Percentiles rank a stretch among this genome's conserved stretches.
Evolutionary conservation across 192 early-diverging fungal genomes (phyloP).

Genomic region (Gamsiella multidivaricata): DNA sequence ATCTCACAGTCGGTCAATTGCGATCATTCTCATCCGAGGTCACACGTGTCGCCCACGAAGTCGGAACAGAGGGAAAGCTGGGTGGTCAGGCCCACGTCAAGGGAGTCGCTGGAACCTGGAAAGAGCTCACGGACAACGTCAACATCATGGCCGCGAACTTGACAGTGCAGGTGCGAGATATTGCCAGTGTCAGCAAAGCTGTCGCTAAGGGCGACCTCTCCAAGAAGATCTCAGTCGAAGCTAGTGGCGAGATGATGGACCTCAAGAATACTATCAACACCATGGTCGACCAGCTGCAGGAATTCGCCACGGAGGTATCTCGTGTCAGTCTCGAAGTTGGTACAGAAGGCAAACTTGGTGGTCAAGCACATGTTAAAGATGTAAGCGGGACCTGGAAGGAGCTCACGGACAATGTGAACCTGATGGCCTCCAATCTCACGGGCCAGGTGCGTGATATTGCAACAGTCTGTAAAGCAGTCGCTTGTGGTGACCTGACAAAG

Average conservation of each 20-base stretch:
- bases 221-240: constrained; percentile 65
- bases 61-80: constrained; percentile 72
- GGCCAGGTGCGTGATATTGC: constrained; percentile 68
- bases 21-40: constrained; percentile 66
- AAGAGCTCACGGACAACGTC: constrained; percentile 69
- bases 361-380: constrained; percentile 63
- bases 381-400: constrained; percentile 67
- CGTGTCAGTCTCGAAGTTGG: constrained; percentile 65
- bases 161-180: constrained; percentile 71
- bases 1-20: constrained; percentile 66
- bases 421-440: constrained; percentile 69
- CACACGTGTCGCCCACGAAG: constrained; percentile 72
- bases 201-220: constrained; percentile 64
- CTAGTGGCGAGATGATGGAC: constrained; percentile 67
- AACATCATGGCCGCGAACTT: constrained; percentile 72
- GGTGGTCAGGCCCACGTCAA: constrained; percentile 71
- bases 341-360: constrained; percentile 65
- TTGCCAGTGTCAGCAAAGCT: constrained; percentile 68
- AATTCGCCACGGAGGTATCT: constrained; percentile 68
- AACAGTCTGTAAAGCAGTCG: constrained; percentile 63
- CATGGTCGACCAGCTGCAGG: constrained; percentile 65
- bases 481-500: constrained; percentile 60
- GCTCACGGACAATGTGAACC: constrained; percentile 67
- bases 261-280: constrained; percentile 64
- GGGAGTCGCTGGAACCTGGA: constrained; percentile 70